Evolutionary conservation across 2,329 filamentous ascomycete species (phyloP).

Genomic region (Talaromyces sp.): DNA sequence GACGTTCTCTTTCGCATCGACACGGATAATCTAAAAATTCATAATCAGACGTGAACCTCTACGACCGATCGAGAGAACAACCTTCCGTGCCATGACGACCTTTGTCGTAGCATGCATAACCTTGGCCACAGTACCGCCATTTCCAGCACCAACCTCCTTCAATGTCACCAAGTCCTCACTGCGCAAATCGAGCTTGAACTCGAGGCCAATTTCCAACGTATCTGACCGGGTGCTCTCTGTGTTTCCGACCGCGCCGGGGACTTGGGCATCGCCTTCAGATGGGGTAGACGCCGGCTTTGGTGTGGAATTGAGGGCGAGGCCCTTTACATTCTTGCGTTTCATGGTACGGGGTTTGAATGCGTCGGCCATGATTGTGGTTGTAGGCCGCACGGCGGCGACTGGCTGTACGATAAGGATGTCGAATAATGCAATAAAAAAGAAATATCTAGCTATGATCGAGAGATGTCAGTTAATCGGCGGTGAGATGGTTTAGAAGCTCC

Average conservation of each 20-base stretch:
- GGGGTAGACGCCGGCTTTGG: slow-evolving; percentile 67
- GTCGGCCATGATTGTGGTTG: slow-evolving; percentile 51
- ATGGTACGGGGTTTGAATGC: slow-evolving; percentile 70
- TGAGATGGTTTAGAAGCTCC: neutral
- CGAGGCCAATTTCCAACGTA: slow-evolving; percentile 90
- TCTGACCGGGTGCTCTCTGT: slow-evolving; percentile 60
- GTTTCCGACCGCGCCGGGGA: slow-evolving; percentile 46
- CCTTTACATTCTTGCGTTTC: slow-evolving; percentile 99
- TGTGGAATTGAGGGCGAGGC: slow-evolving; percentile 78
- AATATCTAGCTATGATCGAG: neutral
- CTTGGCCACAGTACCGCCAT: slow-evolving; percentile 97
- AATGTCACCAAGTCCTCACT: slow-evolving; percentile 90
- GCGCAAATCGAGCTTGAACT: slow-evolving; percentile 89
- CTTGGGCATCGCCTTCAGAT: slow-evolving; percentile 66
- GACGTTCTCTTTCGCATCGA: slow-evolving; percentile 96
- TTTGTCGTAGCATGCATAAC: slow-evolving; percentile 92
- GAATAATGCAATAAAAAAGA: neutral
- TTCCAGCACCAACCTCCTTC: slow-evolving; percentile 92
- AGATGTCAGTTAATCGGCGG: neutral
- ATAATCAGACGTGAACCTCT: neutral
- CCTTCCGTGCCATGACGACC: slow-evolving; percentile 97
- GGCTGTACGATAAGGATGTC: slow-evolving; percentile 10
- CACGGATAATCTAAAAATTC: slow-evolving; percentile 78
- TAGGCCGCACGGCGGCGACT: slow-evolving; percentile 15
- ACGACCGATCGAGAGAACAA: slow-evolving; percentile 40